Percentiles rank a stretch among this genome's conserved stretches.
Conservation (phyloP, 1,284 basidiomycete species). For the Fistulinella cinereoalba region DNA sequence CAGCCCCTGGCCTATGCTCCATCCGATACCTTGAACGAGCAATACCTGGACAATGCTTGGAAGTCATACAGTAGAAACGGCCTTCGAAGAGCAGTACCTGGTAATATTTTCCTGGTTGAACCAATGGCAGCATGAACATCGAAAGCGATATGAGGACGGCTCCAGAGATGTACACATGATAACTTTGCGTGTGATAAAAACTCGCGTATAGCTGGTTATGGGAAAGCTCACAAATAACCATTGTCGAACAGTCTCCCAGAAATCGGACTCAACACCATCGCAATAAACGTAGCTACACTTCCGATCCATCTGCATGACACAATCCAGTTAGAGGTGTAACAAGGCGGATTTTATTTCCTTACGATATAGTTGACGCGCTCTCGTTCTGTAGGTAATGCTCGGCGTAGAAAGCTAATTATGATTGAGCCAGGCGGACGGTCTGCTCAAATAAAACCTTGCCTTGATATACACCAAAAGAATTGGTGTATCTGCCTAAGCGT, state of each 20-base stretch:
- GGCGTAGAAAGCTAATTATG: slow-evolving; percentile 26
- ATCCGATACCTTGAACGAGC: slow-evolving; percentile 34
- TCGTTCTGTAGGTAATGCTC: slow-evolving; percentile 32
- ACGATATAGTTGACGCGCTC: slow-evolving; percentile 33
- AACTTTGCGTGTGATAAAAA: slow-evolving; percentile 3
- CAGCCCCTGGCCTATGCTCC: slow-evolving; percentile 35
- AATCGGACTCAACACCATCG: slow-evolving; percentile 21
- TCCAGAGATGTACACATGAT: slow-evolving; percentile 18
- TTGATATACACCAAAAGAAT: slow-evolving; percentile 34
- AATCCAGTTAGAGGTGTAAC: not conserved
- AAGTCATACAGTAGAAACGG: not conserved
- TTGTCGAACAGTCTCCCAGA: slow-evolving; percentile 29
- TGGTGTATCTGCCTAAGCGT: slow-evolving; percentile 18
- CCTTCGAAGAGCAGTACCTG: slow-evolving; percentile 19
- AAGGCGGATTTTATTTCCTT: slow-evolving; percentile 2
- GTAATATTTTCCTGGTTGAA: slow-evolving; percentile 34
- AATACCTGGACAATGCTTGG: slow-evolving; percentile 24
- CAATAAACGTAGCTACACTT: slow-evolving; percentile 20
- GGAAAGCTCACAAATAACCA: slow-evolving; percentile 32
- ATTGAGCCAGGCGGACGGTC: not conserved
- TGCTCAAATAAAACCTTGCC: slow-evolving; percentile 19
- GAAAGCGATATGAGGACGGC: slow-evolving; percentile 27
- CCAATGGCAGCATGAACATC: slow-evolving; percentile 38
- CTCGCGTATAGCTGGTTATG: accelerated
- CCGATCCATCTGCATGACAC: slow-evolving; percentile 29